Base-by-base conservation (phyloP, 331 rosid species). In the Malus hybrid region DNA sequence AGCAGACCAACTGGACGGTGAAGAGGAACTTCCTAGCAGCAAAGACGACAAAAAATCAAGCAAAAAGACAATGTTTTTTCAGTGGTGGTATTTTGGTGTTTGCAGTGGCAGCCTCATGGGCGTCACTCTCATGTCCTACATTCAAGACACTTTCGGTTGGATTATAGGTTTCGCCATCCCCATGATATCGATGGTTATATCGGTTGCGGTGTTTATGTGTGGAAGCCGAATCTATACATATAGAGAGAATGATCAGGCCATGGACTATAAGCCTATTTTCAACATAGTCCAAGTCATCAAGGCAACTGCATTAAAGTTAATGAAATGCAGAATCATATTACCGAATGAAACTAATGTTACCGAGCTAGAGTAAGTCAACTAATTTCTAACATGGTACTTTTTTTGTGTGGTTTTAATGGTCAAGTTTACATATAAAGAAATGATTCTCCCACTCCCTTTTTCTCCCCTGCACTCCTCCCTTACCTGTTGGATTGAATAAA, bases 101-200 rank as follows among this genome's bases (percentile, higher is more conserved):
- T 94, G 99, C 57, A 79, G 81, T 74, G 99, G 99, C 70, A 87
- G 96, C 76, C 83, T 94, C 7, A 67, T 90, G 84, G 97, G 99
- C 10, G 88, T 92, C 65, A 87, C 90, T 4, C 73, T 94, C 54
- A 90, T 90, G 97, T 94, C 97, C 52, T 94, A 94, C 82, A 92
- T 94, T 71, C 99, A 94, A 82, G 99, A 94, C 22, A 92, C 92
- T 10, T 86, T 86, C 62, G 97, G 99, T 10, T 92, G 99, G 99
- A 93, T 94, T 7, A 33, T 89, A 24, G 99, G 97, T 5, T 92
- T 94, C 75, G 91, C 96, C 27, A 90, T 94, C 76, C 99, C 97
- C 50, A 91, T 90, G 79, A 52, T 84, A 15, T 84, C 93, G 11
- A 94, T 92, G 97, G 60, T 82, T 55, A 18, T 78, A 12, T 92